A percentile compares a stretch with the other conserved stretches of the same genome.
Evolutionary conservation across 345 rosid species (phyloP).

Genomic region (Brassica incana): DNA sequence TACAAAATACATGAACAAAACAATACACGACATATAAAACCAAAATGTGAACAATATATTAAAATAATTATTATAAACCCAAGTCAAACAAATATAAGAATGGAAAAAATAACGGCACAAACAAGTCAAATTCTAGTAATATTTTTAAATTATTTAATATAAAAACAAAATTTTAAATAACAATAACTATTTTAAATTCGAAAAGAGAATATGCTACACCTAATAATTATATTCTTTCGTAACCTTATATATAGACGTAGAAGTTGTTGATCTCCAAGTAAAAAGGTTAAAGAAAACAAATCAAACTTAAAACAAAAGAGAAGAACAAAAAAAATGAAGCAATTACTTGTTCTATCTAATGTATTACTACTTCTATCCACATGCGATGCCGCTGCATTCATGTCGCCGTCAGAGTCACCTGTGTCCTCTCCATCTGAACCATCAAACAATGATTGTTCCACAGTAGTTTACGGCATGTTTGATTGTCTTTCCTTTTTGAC

Average conservation of each 20-base stretch:
- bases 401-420: not conserved
- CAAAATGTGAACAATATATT: too few species aligned
- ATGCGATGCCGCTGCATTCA: not conserved
- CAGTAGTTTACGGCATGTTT: constrained; percentile 12
- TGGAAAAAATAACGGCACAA: too few species aligned
- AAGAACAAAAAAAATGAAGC: not conserved
- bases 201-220: not conserved
- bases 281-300: not conserved
- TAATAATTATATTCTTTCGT: not conserved
- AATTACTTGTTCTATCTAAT: not conserved
- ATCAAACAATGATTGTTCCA: constrained; percentile 20
- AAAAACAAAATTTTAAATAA: too few species aligned
- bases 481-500: constrained; percentile 21
- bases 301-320: not conserved
- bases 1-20: too few species aligned
- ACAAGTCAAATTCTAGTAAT: too few species aligned
- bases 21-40: too few species aligned
- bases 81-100: too few species aligned
- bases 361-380: not conserved
- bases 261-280: not conserved
- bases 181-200: too few species aligned
- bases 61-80: too few species aligned
- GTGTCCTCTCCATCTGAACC: constrained; percentile 2
- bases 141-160: too few species aligned
- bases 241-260: not conserved